phyloP scores from a whole-genome alignment of 73 alveolate species.

The Tetrahymena malaccensis region DNA sequence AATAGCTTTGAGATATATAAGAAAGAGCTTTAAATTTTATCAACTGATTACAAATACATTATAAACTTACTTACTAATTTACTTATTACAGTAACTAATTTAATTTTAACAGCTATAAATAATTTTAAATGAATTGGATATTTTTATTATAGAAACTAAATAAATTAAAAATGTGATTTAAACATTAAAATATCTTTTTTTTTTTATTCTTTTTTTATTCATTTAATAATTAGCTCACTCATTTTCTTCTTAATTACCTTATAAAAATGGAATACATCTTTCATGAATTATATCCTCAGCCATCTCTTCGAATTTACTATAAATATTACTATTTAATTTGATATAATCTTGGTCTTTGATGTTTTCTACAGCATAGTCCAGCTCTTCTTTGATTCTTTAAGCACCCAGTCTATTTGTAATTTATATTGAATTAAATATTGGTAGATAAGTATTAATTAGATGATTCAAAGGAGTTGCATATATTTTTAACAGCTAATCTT shows the following conservation, averaged over 20 bases:
- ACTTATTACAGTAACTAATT: background rate
- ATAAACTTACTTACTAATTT: background rate
- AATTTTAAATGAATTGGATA: no score
- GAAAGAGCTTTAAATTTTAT: background rate
- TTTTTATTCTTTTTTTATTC: background rate
- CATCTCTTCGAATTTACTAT: background rate
- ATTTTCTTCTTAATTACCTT: background rate
- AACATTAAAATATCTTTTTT: background rate
- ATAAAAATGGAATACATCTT: background rate
- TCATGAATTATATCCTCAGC: background rate
- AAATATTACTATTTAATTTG: background rate
- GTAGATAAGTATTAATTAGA: background rate
- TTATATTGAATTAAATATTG: background rate
- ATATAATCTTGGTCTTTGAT: background rate
- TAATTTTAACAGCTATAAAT: background rate
- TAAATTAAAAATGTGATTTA: background rate
- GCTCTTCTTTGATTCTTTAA: background rate
- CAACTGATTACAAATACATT: no score
- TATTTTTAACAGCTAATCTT: background rate
- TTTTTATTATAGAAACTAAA: background rate
- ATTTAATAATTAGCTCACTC: background rate
- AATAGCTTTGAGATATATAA: background rate
- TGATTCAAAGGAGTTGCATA: background rate
- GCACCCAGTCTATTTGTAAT: background rate
- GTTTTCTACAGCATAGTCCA: background rate